Evolutionary conservation across 1,139 yeast genomes (phyloP).

Genomic region (Taphrina betulina): DNA sequence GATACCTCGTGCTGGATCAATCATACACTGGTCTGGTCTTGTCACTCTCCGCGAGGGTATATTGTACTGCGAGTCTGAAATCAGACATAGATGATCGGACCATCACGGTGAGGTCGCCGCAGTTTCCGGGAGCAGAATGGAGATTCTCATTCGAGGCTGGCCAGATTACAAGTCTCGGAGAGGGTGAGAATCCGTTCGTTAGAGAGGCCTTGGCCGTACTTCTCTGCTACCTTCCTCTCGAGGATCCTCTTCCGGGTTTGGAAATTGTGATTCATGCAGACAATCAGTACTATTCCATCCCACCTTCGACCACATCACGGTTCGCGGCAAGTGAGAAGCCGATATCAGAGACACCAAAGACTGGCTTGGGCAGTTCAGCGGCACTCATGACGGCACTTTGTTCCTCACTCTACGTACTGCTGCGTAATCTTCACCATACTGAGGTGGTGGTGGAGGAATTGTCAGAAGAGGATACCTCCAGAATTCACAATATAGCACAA

Average conservation of each 20-base stretch:
- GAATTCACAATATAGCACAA: conserved; percentile 79
- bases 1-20: conserved; percentile 84
- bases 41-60: conserved; percentile 88
- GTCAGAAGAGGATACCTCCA: conserved; percentile 37
- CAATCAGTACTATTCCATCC: conserved; percentile 74
- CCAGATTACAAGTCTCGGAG: conserved; percentile 40
- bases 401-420: conserved; percentile 58
- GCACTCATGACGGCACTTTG: conserved; percentile 82
- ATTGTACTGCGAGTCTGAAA: conserved; percentile 51
- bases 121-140: conserved; percentile 74
- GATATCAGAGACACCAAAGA: conserved; percentile 77
- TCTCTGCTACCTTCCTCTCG: conserved; percentile 50
- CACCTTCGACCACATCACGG: conserved; percentile 39
- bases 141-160: conserved; percentile 45
- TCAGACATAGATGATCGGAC: conserved; percentile 7
- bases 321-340: conserved; percentile 62
- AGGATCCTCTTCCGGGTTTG: conserved; percentile 43
- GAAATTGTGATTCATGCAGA: conserved; percentile 73
- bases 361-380: conserved; percentile 96
- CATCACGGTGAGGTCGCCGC: conserved; percentile 68
- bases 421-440: conserved; percentile 37
- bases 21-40: conserved; percentile 73
- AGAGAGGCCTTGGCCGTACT: conserved; percentile 42
- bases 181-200: conserved; percentile 42
- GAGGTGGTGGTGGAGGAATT: conserved; percentile 40